phyloP scores from a whole-genome alignment of 106 monocot species.

The Cymbidium sinense region DNA sequence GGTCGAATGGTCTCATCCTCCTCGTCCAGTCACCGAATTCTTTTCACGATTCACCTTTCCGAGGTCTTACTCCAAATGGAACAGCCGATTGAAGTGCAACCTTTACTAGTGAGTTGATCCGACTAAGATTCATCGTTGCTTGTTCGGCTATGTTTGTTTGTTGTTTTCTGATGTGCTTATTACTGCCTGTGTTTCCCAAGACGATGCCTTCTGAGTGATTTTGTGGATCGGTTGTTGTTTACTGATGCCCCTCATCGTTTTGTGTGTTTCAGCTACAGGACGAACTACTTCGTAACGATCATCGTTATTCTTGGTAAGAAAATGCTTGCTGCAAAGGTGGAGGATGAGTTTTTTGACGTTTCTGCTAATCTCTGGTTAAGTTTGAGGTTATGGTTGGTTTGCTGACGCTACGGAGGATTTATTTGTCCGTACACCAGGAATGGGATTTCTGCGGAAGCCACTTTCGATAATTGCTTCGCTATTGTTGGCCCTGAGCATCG shows the following conservation, averaged over 20 bases:
- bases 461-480: slow-evolving; percentile 67
- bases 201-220: not conserved
- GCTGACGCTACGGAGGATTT: not conserved
- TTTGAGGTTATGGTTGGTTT: not conserved
- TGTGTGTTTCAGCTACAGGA: slow-evolving; percentile 12
- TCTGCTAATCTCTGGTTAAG: not conserved
- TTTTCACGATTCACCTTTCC: slow-evolving; percentile 86
- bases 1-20: slow-evolving; percentile 87
- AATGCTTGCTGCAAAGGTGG: not conserved
- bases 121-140: not conserved
- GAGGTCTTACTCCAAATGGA: slow-evolving; percentile 83
- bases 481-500: slow-evolving; percentile 56
- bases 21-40: slow-evolving; percentile 81
- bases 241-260: not conserved
- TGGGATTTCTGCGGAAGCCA: slow-evolving; percentile 71
- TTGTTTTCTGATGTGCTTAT: not conserved
- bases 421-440: slow-evolving; percentile 20
- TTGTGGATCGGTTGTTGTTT: not conserved
- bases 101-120: slow-evolving; percentile 65
- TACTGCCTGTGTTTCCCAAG: not conserved
- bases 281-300: slow-evolving; percentile 15
- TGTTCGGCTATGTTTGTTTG: not conserved
- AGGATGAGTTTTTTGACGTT: not conserved
- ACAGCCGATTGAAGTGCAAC: slow-evolving; percentile 91
- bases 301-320: slow-evolving; percentile 14